Evolutionary conservation across 352 stramenopile genomes (phyloP), one percentile per base, ranked within the genome.

Genomic region (Phytopythium delawarense): DNA sequence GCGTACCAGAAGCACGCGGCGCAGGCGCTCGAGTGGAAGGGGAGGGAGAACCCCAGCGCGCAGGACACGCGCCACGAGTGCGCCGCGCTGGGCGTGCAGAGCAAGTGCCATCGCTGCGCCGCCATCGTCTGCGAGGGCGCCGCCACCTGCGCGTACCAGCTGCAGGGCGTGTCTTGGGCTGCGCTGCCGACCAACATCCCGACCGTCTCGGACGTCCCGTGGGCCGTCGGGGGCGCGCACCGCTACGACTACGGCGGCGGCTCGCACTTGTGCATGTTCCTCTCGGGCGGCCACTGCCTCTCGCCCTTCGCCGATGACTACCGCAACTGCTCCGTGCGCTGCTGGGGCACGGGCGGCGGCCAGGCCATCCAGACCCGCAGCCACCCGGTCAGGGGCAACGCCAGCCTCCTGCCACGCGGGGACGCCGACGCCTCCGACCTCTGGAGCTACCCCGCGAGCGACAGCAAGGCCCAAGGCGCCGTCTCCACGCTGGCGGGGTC

Each of bases 61-160:
- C 94, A 98, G 71, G 91, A 98, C 73, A 80, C 98, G 61, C 79
- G 95, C n/a, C 93, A 98, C 65, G 57, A 75, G 60, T 99, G 95
- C 71, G 67, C 78, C 11, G 78, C 85, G 11, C 87, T 88, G 7
- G 96, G 96, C 34, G 91, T 97, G 8, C 75, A 88, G 58, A 96
- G 79, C 70, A 98, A 98, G 71, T 99, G 96, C 67, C 94, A 98
- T 59, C 72, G 92, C 34, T 99, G 96, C 62, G 79, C 96, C 50
- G 71, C 94, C 32, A 95, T 98, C 57, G 72, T 62, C 5, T 98
- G 95, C 64, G 84, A 76, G 39, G 21, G 53, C 4, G 55, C 55
- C 20, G 52, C 78, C 37, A 74, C 60, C 23, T 98, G 95, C 68
- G 67, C 76, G 13, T 96, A 96, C 66, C 96, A 99, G 72, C 68